Base-by-base conservation (phyloP, 345 rosid species). In the Eucalyptus regnans region DNA sequence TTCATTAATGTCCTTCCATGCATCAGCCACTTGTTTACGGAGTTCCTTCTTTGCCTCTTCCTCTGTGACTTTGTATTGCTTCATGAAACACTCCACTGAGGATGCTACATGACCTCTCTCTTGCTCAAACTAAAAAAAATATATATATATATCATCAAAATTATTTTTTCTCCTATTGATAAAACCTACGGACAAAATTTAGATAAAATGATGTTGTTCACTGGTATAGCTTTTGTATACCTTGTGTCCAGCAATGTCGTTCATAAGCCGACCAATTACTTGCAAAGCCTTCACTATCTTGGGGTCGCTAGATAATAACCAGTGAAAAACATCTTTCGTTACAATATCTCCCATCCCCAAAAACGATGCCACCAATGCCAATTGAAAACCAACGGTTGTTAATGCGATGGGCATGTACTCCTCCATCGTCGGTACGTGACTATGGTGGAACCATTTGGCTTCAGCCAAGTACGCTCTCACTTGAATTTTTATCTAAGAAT, bases 1-100 rank as follows among this genome's bases (percentile, higher is more conserved):
- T 22, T 90, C 76, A 27, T 91, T 92, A 16, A 90, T 64, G 37
- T 87, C 89, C 23, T 91, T 90, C 93, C 93, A 92, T 5, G 86
- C 86, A 71, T 88, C 50, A 1, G 25, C 81, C 1, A 93, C 23
- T 16, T n/a, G 51, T 43, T 81, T 87, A 10, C 84, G 6, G 1
- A 93, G 18, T 48, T 79, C 92, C 17, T 68, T 33, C 7, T 31
- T 15, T 2, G 92, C 87, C 33, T 90, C 86, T 86, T 86, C 29
- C 52, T 88, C 89, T 22, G 37, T 50, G 2, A 17, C 81, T 48
- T 87, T 14, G 46, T 62, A 7, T 54, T 84, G 85, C 9, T 84
- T 85, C 68, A 66, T 87, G 76, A 83, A 90, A 54, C 86, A 51
- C 64, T 90, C 89, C 12, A 87, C 52, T 3, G 86, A 87, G 6